A percentile compares a stretch with the other conserved stretches of the same genome.
Conservation (phyloP, 1,284 basidiomycete species). For the Ganoderma meredithae region DNA sequence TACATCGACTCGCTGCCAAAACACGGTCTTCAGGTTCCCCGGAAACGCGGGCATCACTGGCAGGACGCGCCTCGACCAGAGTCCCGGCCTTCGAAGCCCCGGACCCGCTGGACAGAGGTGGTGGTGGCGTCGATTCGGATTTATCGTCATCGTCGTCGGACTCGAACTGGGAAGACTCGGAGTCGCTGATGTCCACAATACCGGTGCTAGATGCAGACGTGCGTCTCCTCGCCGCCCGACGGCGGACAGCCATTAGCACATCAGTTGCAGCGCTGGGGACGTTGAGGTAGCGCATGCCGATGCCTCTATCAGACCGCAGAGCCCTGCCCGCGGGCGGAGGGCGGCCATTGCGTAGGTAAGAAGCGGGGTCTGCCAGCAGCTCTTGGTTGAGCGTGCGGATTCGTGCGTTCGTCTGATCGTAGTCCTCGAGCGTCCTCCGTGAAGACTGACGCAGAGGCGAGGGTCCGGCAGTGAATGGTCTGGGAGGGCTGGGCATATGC, state of each 20-base stretch:
- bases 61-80: not conserved
- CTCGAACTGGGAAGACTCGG: constrained; percentile 1
- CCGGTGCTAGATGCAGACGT: not conserved
- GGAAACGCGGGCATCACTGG: not conserved
- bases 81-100: not conserved
- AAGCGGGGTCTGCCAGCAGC: not conserved
- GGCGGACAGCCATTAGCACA: not conserved
- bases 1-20: not conserved
- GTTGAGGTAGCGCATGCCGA: not conserved
- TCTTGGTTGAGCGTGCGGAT: not conserved
- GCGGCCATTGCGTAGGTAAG: not conserved
- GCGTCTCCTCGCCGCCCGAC: not conserved
- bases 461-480: not conserved
- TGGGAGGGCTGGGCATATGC: not conserved
- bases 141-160: not conserved
- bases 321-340: not conserved
- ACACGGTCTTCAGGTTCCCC: not conserved
- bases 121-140: not conserved
- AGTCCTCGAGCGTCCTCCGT: not conserved
- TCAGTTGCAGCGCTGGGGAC: not conserved
- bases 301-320: not conserved
- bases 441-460: not conserved
- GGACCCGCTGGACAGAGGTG: not conserved
- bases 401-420: not conserved
- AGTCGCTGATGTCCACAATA: constrained; percentile 4